Evolutionary conservation across 345 rosid genomes (phyloP).

Genomic region (Populus simonii): DNA sequence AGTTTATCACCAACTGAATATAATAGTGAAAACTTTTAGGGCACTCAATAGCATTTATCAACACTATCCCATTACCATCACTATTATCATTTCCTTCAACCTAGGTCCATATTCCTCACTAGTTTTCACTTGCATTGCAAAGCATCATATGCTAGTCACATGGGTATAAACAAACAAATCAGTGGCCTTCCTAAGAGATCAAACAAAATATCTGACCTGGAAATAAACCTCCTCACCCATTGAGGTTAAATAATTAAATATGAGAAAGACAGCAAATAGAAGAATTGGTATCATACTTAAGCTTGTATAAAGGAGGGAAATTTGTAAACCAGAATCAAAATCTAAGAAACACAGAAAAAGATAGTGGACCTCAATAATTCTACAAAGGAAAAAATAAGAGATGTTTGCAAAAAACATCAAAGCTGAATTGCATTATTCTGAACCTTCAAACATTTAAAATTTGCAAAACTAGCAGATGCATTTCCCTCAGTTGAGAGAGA

Average conservation of each 20-base stretch:
- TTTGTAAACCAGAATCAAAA: background rate
- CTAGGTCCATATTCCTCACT: background rate
- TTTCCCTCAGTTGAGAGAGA: no score
- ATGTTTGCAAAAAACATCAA: background rate
- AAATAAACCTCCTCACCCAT: background rate
- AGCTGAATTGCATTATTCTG: background rate
- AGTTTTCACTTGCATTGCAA: background rate
- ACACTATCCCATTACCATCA: background rate
- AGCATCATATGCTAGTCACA: background rate
- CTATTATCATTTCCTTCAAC: background rate
- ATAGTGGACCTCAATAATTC: background rate
- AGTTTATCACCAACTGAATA: background rate
- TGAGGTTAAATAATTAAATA: background rate
- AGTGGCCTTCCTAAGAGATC: background rate
- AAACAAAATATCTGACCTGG: background rate
- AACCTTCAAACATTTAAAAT: background rate
- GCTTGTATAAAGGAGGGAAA: background rate
- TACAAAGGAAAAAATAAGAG: background rate
- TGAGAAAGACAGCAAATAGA: background rate
- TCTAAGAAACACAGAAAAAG: background rate
- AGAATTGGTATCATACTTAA: background rate
- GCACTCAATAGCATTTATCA: background rate
- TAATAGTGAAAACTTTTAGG: background rate
- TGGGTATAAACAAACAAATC: background rate
- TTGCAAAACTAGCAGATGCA: background rate